Evolutionary conservation across 2,329 filamentous ascomycete genomes (phyloP).

Genomic region (Colletotrichum tropicicola): DNA sequence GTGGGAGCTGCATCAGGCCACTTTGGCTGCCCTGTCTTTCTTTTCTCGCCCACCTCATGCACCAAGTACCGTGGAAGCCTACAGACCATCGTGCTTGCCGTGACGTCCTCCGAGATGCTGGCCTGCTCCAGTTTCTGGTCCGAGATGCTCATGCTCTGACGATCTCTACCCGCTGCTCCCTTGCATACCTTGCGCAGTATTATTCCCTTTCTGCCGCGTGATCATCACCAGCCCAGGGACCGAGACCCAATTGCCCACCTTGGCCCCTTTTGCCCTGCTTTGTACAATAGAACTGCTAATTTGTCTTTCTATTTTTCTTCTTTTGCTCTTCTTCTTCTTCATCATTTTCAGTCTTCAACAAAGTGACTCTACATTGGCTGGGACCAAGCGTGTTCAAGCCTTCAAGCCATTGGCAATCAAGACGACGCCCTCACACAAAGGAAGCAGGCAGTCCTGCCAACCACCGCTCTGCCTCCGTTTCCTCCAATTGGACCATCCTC

Average conservation of each 20-base stretch:
- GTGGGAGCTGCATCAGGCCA: conserved; percentile 29
- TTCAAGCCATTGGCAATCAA: background rate
- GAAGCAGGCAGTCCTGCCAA: conserved; percentile 3
- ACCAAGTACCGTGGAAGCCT: background rate
- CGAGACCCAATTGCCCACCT: conserved; percentile 11
- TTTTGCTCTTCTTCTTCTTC: background rate
- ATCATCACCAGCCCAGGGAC: background rate
- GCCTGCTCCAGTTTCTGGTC: background rate
- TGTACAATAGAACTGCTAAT: too few species aligned
- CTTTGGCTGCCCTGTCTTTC: conserved; percentile 15
- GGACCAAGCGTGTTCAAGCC: background rate
- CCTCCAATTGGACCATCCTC: conserved; percentile 20
- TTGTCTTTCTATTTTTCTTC: too few species aligned
- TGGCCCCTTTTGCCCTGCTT: background rate
- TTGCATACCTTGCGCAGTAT: too few species aligned
- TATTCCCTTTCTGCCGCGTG: conserved; percentile 23
- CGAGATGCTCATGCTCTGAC: conserved; percentile 20
- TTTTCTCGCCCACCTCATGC: conserved; percentile 3
- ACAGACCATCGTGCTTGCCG: conserved; percentile 3
- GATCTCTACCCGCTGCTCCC: conserved; percentile 23
- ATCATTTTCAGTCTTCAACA: background rate
- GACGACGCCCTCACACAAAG: background rate
- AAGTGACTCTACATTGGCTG: background rate
- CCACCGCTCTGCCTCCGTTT: background rate
- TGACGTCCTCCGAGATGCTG: conserved; percentile 17